phyloP scores from a whole-genome alignment of 331 rosid genomes.

The Quercus phellos region DNA sequence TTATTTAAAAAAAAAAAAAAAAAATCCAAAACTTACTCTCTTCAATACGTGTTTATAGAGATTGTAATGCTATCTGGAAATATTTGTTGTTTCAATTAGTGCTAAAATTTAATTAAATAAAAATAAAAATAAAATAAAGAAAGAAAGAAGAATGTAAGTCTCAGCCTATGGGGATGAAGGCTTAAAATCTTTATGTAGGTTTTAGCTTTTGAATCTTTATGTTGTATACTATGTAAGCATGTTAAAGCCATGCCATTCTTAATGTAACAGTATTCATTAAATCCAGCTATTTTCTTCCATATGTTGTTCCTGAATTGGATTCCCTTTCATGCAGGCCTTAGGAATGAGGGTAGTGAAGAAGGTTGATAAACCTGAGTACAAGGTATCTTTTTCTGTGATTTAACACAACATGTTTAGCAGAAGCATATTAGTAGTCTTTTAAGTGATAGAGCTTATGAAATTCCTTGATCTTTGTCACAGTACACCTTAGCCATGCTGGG shows the following conservation, averaged over 20 bases:
- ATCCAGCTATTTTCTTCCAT: conserved; percentile 1
- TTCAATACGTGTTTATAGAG: too few species aligned
- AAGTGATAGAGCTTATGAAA: neutral
- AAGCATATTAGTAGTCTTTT: conserved; percentile 3
- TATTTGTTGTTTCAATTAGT: too few species aligned
- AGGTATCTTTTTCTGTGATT: conserved; percentile 38
- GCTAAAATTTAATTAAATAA: too few species aligned
- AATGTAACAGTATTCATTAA: neutral
- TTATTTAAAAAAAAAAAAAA: too few species aligned
- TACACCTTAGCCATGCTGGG: conserved; percentile 71
- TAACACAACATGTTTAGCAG: neutral
- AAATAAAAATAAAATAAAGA: neutral
- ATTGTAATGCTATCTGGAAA: too few species aligned
- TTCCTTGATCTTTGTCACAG: conserved; percentile 38
- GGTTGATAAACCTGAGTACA: conserved; percentile 75
- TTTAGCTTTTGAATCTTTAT: neutral
- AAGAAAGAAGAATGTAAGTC: neutral
- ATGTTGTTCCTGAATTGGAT: conserved; percentile 9
- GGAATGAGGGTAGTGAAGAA: conserved; percentile 73
- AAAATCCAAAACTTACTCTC: too few species aligned
- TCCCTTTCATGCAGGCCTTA: conserved; percentile 53
- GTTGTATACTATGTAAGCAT: neutral
- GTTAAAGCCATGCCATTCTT: neutral
- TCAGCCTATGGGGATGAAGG: neutral
- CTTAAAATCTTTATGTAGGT: neutral